Evolutionary conservation across 2,329 filamentous ascomycete species (phyloP).

Genomic region (Nigrospora sphaerica): DNA sequence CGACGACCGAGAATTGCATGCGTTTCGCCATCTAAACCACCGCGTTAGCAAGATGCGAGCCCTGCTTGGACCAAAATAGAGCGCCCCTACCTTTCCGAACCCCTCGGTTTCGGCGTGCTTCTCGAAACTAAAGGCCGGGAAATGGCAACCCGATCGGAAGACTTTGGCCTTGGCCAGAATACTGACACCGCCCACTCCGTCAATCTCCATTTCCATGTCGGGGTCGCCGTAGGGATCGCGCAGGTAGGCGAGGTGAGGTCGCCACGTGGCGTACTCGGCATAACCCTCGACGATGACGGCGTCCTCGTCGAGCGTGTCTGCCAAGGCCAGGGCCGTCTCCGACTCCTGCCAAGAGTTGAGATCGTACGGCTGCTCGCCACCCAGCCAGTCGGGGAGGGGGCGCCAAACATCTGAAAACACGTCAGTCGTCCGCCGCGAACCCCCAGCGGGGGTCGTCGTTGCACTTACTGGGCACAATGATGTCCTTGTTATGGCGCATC

Average conservation of each 20-base stretch:
- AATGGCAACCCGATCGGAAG: conserved; percentile 91
- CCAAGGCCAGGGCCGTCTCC: conserved; percentile 86
- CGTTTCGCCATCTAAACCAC: conserved; percentile 78
- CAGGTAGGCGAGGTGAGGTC: conserved; percentile 92
- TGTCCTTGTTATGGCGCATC: conserved; percentile 98
- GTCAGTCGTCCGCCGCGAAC: conserved; percentile 15
- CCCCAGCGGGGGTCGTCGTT: background rate
- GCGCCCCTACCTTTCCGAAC: conserved; percentile 77
- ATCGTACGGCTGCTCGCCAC: conserved; percentile 96
- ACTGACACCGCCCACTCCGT: conserved; percentile 94
- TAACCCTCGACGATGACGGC: conserved; percentile 98
- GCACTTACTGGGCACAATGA: conserved; percentile 89
- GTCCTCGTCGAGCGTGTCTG: conserved; percentile 93
- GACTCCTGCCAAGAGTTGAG: conserved; percentile 99
- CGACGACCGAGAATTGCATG: conserved; percentile 93
- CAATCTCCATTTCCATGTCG: conserved; percentile 99
- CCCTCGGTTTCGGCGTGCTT: conserved; percentile 98
- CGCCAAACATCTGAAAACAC: conserved; percentile 82
- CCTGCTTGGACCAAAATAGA: conserved; percentile 3
- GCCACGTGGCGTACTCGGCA: conserved; percentile 97
- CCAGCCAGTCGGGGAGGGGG: conserved; percentile 96
- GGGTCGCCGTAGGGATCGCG: conserved; percentile 95
- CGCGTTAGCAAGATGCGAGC: no score
- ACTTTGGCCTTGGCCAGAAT: conserved; percentile 95
- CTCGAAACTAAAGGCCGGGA: conserved; percentile 96